phyloP scores from a whole-genome alignment of 371 early-diverging fungal species.

The Mucor mucedo region DNA sequence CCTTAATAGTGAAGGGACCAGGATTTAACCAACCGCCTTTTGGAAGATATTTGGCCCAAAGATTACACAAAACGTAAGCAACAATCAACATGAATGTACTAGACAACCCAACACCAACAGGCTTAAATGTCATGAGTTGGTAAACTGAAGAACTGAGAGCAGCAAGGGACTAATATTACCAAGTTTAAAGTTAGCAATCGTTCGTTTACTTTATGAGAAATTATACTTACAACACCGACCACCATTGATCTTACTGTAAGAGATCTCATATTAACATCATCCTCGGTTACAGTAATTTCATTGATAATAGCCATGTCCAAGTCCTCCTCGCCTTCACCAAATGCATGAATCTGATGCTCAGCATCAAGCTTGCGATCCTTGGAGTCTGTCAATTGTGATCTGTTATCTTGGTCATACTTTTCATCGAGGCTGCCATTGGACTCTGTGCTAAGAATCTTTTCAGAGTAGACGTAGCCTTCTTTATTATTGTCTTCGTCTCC shows the following conservation, averaged over 20 bases:
- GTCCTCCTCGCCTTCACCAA: constrained; percentile 12
- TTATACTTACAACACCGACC: constrained; percentile 33
- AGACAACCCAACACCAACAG: constrained; percentile 42
- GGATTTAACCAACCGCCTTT: constrained; percentile 46
- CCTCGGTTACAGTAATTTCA: constrained; percentile 39
- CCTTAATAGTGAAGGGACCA: constrained; percentile 51
- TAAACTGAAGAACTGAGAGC: constrained; percentile 44
- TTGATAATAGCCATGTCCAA: constrained; percentile 38
- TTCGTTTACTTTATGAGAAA: background rate
- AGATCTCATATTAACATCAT: constrained; percentile 33
- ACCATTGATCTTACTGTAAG: constrained; percentile 35
- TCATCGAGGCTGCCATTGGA: background rate
- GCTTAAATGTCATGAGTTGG: constrained; percentile 52
- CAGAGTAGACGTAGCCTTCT: background rate
- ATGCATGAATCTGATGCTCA: background rate
- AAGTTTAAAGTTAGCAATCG: too few species aligned
- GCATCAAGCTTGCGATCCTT: background rate
- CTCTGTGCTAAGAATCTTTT: background rate
- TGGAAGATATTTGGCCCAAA: constrained; percentile 40
- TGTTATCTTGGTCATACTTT: background rate
- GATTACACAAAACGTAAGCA: constrained; percentile 42
- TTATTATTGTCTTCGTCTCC: background rate
- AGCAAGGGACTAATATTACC: constrained; percentile 17
- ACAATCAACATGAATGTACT: constrained; percentile 51
- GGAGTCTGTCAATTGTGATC: constrained; percentile 1